Percentiles rank a stretch among this genome's conserved stretches.
phyloP scores from a whole-genome alignment of 176 grass and related monocot species.

The Aegilops umbellulata region DNA sequence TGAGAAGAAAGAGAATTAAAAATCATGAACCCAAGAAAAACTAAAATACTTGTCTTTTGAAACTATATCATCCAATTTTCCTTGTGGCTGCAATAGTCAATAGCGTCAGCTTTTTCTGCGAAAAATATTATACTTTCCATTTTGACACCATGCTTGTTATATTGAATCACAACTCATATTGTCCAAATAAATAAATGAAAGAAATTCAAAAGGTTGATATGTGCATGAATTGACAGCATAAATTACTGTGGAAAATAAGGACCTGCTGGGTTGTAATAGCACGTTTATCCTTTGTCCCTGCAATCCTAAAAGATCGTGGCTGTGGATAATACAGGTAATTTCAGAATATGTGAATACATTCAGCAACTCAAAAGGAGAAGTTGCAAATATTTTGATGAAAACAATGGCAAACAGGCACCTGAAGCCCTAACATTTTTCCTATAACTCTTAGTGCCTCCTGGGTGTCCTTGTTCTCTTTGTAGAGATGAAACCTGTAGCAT shows the following conservation, averaged over 20 bases:
- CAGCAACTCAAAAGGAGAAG: not conserved
- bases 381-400: conserved; percentile 7
- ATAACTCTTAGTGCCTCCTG: conserved; percentile 89
- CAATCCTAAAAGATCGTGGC: conserved; percentile 82
- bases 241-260: conserved; percentile 4
- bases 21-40: not conserved
- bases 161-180: not conserved
- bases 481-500: conserved; percentile 73
- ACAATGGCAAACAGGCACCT: conserved; percentile 32
- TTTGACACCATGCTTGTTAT: not conserved
- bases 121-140: conserved; percentile 2
- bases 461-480: conserved; percentile 95
- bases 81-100: conserved; percentile 1
- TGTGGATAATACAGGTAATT: conserved; percentile 48
- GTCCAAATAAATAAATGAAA: conserved; percentile 14
- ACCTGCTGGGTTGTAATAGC: conserved; percentile 87
- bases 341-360: conserved; percentile 19
- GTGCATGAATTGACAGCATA: not conserved
- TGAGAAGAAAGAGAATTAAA: conserved; percentile 21
- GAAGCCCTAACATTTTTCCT: conserved; percentile 83
- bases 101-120: not conserved
- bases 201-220: not conserved
- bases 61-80: conserved; percentile 3
- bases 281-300: conserved; percentile 95
- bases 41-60: not conserved